phyloP scores from a whole-genome alignment of 805 yeast genomes.

The Metschnikowia gelsemii region DNA sequence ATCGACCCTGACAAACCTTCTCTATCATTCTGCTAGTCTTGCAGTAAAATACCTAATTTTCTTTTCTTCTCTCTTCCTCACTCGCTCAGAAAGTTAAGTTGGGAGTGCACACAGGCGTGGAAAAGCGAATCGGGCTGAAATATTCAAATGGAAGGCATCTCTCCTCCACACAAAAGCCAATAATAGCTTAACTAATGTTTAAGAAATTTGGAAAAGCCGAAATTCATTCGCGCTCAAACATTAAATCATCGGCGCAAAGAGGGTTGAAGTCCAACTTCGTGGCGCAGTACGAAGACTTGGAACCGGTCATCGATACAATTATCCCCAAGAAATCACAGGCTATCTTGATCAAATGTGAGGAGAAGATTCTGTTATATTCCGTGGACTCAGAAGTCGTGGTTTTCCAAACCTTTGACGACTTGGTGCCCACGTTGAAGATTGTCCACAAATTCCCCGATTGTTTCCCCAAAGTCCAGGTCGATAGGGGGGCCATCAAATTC shows the following conservation, averaged over 20 bases:
- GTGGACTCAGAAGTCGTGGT: constrained; percentile 72
- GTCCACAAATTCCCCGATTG: constrained; percentile 81
- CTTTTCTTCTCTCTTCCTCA: neutral
- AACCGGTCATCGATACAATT: constrained; percentile 72
- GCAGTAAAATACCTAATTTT: neutral
- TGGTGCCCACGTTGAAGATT: constrained; percentile 71
- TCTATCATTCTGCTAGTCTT: neutral
- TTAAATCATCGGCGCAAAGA: constrained; percentile 92
- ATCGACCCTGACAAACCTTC: constrained; percentile 38
- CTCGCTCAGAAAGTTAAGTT: neutral
- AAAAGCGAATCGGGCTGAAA: constrained; percentile 1
- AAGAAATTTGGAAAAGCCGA: constrained; percentile 78
- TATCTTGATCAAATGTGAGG: constrained; percentile 81
- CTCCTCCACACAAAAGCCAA: neutral
- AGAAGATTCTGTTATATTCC: constrained; percentile 74
- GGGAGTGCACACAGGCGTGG: neutral
- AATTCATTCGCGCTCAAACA: constrained; percentile 84
- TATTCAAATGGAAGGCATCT: too few relatives aligned
- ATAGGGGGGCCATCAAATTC: constrained; percentile 94
- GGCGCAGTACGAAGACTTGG: constrained; percentile 70
- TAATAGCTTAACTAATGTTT: constrained; percentile 36
- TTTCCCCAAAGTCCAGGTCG: constrained; percentile 87
- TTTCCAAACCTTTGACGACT: constrained; percentile 76
- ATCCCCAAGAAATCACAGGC: constrained; percentile 88
- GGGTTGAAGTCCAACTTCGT: constrained; percentile 76